Evolutionary conservation across 345 rosid species (phyloP).

Genomic region (thale cress (Arabidopsis thaliana)): DNA sequence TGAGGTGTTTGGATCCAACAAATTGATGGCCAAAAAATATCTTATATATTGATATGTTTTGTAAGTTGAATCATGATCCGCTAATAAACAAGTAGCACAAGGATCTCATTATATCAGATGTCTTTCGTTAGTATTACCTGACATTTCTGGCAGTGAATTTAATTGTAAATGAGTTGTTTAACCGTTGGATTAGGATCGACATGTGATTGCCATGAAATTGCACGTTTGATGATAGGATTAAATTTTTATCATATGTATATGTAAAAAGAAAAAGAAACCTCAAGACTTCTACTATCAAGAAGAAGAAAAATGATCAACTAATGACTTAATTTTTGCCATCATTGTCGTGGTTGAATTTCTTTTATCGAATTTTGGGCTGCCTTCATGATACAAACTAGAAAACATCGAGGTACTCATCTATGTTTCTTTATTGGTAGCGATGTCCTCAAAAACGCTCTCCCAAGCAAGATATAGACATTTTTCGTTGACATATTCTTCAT

Average conservation of each 20-base stretch:
- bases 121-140: neutral
- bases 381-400: neutral
- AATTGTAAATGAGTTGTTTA: neutral
- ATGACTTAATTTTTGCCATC: too few relatives aligned
- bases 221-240: neutral
- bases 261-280: neutral
- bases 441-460: too few relatives aligned
- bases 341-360: neutral
- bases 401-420: neutral
- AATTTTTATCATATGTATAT: neutral
- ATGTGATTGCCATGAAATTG: constrained; percentile 29
- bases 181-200: constrained; percentile 26
- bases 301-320: too few relatives aligned
- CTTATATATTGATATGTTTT: neutral
- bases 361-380: neutral
- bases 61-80: neutral
- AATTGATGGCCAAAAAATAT: neutral
- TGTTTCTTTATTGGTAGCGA: neutral
- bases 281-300: too few relatives aligned
- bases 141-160: neutral
- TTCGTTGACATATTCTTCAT: too few relatives aligned
- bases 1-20: neutral
- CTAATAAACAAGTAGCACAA: neutral
- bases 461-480: too few relatives aligned
- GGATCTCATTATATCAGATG: neutral